A percentile compares a stretch with the other conserved stretches of the same genome.
Evolutionary conservation across 306 rosid genomes (phyloP).

Genomic region (Vigna radiata): DNA sequence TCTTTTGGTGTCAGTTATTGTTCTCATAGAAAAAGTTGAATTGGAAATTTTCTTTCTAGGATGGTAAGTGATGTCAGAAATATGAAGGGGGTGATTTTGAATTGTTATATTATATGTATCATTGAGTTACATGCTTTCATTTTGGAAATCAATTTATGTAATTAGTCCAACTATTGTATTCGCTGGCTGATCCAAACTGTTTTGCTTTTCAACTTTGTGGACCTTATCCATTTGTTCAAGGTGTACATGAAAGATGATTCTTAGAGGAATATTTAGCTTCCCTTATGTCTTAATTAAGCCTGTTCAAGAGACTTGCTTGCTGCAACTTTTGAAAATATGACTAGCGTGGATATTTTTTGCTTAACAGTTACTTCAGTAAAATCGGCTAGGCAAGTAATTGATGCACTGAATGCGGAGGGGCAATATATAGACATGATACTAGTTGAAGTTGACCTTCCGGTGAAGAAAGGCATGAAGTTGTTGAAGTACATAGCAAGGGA

Average conservation of each 20-base stretch:
- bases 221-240: slow-evolving; percentile 13
- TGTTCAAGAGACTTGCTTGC: slow-evolving; percentile 1
- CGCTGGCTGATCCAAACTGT: background rate
- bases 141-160: slow-evolving; percentile 18
- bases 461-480: slow-evolving; percentile 87
- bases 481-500: slow-evolving; percentile 87
- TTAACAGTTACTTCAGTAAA: slow-evolving; percentile 75
- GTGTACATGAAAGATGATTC: background rate
- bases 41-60: background rate
- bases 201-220: background rate
- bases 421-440: slow-evolving; percentile 89
- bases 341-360: slow-evolving; percentile 22
- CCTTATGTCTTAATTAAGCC: background rate
- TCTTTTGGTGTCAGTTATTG: background rate
- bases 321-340: slow-evolving; percentile 25
- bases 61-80: background rate
- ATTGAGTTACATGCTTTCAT: background rate
- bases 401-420: slow-evolving; percentile 95
- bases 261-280: background rate
- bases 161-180: background rate
- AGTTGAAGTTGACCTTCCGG: slow-evolving; percentile 89
- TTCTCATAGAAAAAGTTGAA: background rate
- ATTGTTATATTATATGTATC: background rate
- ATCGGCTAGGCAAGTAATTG: slow-evolving; percentile 91
- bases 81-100: background rate